These are phyloP conservation scores for Pichia cactophila DNA, from an alignment of 1,139 yeast species.

Conservation along the genomic window DNA sequence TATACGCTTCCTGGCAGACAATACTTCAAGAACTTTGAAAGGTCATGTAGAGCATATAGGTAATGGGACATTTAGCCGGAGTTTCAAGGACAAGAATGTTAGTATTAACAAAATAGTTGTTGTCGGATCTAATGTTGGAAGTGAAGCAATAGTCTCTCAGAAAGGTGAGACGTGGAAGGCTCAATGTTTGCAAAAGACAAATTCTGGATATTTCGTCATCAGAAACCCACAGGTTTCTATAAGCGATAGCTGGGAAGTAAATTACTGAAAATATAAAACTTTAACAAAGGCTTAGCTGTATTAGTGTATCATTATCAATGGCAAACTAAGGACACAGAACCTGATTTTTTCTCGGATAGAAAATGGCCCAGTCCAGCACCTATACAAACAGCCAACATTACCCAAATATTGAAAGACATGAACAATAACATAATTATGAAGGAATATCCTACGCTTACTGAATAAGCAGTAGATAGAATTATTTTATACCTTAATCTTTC, in stretches of 20 bases:
- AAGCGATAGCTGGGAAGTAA: slow-evolving; percentile 43
- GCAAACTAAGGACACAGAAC: slow-evolving; percentile 19
- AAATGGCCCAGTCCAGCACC: slow-evolving; percentile 28
- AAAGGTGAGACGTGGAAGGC: slow-evolving; percentile 33
- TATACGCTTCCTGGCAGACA: slow-evolving; percentile 31
- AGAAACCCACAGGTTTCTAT: slow-evolving; percentile 49
- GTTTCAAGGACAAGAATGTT: slow-evolving; percentile 25
- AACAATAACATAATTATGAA: slow-evolving; percentile 30
- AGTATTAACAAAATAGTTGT: slow-evolving; percentile 55
- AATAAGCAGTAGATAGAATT: slow-evolving; percentile 22
- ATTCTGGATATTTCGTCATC: slow-evolving; percentile 28
- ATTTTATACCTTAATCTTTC: slow-evolving; percentile 16
- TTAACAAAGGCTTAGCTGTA: too few species aligned
- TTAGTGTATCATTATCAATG: slow-evolving; percentile 15
- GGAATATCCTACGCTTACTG: slow-evolving; percentile 26
- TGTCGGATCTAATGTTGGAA: slow-evolving; percentile 30
- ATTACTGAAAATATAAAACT: neutral
- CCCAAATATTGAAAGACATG: slow-evolving; percentile 30
- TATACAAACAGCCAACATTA: slow-evolving; percentile 27
- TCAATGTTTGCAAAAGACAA: slow-evolving; percentile 19
- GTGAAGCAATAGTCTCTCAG: slow-evolving; percentile 27
- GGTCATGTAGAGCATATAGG: slow-evolving; percentile 20
- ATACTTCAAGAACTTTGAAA: slow-evolving; percentile 22
- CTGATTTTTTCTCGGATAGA: slow-evolving; percentile 17
- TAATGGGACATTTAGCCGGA: slow-evolving; percentile 22